Evolutionary conservation across 2,329 filamentous ascomycete genomes (phyloP).

Genomic region (Cytospora piceicola): DNA sequence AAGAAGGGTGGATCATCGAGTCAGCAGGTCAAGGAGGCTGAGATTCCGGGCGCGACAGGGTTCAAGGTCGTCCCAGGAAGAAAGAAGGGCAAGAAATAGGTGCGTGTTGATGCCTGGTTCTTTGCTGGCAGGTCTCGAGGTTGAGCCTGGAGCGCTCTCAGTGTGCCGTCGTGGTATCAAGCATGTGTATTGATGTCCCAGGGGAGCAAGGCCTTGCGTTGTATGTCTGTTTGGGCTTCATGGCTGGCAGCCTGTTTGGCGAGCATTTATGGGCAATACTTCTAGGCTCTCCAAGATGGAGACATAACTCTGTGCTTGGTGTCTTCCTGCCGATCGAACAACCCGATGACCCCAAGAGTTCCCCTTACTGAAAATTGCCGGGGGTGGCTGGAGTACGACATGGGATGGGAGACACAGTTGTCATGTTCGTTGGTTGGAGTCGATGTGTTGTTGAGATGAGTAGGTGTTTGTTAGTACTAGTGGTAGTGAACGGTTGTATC

Average conservation of each 20-base stretch:
- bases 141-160: background rate
- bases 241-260: background rate
- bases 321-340: background rate
- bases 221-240: background rate
- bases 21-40: constrained; percentile 48
- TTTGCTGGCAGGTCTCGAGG: background rate
- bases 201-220: background rate
- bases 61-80: constrained; percentile 92
- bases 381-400: too few relatives aligned
- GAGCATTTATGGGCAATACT: background rate
- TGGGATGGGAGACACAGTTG: background rate
- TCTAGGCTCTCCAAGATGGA: background rate
- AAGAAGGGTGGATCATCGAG: constrained; percentile 75
- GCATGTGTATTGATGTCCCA: background rate
- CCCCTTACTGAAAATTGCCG: too few relatives aligned
- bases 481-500: background rate
- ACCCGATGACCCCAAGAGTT: too few relatives aligned
- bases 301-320: background rate
- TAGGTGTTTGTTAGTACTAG: background rate
- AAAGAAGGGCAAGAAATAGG: constrained; percentile 84
- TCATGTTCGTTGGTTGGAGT: background rate
- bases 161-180: background rate
- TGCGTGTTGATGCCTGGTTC: background rate
- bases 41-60: constrained; percentile 50
- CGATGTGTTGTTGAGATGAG: background rate